Percentiles rank a stretch among this genome's conserved stretches.
phyloP scores from a whole-genome alignment of 2,329 filamentous ascomycete genomes.

The Botrytis hyacinthi region DNA sequence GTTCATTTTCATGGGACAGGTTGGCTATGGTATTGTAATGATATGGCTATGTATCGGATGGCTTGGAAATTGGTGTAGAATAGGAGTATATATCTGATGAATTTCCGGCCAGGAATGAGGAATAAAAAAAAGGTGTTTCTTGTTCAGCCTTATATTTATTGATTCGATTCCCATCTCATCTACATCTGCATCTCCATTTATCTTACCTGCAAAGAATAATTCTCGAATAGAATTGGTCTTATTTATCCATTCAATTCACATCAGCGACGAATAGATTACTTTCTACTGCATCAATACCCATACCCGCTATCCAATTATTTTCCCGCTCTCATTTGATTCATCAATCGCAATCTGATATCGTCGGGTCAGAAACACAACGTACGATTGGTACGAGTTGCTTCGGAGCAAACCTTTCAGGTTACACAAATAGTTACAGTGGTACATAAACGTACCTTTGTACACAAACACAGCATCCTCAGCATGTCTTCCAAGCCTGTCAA shows the following conservation, averaged over 20 bases:
- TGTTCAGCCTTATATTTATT: conserved; percentile 18
- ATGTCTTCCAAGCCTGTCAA: conserved; percentile 16
- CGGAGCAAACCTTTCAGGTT: neutral
- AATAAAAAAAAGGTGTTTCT: neutral
- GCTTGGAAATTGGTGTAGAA: neutral
- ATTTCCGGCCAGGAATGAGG: conserved; percentile 4
- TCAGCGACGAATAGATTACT: conserved; percentile 7
- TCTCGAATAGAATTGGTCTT: neutral
- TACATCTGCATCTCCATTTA: neutral
- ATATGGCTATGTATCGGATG: neutral
- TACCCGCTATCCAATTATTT: conserved; percentile 3
- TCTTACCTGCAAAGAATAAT: conserved; percentile 5
- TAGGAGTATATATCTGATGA: conserved; percentile 11
- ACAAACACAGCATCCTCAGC: neutral
- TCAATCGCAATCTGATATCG: neutral
- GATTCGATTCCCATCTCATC: neutral
- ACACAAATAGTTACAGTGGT: conserved; percentile 10
- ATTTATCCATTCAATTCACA: neutral
- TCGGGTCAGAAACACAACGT: conserved; percentile 11
- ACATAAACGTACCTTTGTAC: conserved; percentile 1
- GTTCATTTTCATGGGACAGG: neutral
- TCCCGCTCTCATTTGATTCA: neutral
- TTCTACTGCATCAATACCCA: conserved; percentile 1
- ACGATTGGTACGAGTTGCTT: conserved; percentile 11
- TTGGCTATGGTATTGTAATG: neutral